Percentiles rank a stretch among this genome's conserved stretches.
phyloP scores from a whole-genome alignment of 257 asterid species.

The Asclepias syriaca region DNA sequence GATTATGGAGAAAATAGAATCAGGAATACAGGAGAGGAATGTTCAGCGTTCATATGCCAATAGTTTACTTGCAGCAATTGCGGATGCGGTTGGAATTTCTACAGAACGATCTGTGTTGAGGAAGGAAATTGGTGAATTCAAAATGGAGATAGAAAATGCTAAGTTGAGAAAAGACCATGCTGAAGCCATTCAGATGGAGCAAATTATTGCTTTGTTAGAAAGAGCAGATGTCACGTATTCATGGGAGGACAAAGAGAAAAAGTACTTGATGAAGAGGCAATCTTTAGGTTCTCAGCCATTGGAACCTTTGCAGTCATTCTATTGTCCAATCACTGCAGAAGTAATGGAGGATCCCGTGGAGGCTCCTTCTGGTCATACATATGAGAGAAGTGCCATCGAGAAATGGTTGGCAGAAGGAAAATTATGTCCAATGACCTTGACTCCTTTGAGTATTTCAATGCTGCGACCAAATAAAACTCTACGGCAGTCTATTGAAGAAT shows the following conservation, averaged over 20 bases:
- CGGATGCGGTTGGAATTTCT: slow-evolving; percentile 52
- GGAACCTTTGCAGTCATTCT: slow-evolving; percentile 51
- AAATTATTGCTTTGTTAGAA: slow-evolving; percentile 52
- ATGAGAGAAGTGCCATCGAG: slow-evolving; percentile 55
- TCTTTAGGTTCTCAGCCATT: slow-evolving; percentile 50
- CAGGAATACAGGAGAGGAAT: slow-evolving; percentile 50
- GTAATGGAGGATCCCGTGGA: slow-evolving; percentile 69
- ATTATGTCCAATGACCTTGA: slow-evolving; percentile 46
- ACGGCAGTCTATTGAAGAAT: slow-evolving; percentile 68
- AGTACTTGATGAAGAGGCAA: slow-evolving; percentile 40
- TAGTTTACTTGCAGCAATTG: slow-evolving; percentile 48
- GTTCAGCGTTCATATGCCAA: slow-evolving; percentile 54
- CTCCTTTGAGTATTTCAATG: slow-evolving; percentile 38
- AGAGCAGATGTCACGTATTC: slow-evolving; percentile 52
- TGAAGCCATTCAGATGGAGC: slow-evolving; percentile 66
- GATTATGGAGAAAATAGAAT: slow-evolving; percentile 49
- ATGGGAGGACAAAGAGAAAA: slow-evolving; percentile 44
- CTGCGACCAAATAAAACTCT: slow-evolving; percentile 62
- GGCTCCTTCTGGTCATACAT: slow-evolving; percentile 58
- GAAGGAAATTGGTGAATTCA: slow-evolving; percentile 53
- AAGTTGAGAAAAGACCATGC: slow-evolving; percentile 47
- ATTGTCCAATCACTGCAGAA: slow-evolving; percentile 54
- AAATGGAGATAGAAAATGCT: slow-evolving; percentile 43
- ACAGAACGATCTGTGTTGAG: slow-evolving; percentile 39
- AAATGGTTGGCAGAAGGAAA: slow-evolving; percentile 48